Evolutionary conservation across 2,329 filamentous ascomycete genomes (phyloP).

Genomic region (Arthrobotrys entomopaga): DNA sequence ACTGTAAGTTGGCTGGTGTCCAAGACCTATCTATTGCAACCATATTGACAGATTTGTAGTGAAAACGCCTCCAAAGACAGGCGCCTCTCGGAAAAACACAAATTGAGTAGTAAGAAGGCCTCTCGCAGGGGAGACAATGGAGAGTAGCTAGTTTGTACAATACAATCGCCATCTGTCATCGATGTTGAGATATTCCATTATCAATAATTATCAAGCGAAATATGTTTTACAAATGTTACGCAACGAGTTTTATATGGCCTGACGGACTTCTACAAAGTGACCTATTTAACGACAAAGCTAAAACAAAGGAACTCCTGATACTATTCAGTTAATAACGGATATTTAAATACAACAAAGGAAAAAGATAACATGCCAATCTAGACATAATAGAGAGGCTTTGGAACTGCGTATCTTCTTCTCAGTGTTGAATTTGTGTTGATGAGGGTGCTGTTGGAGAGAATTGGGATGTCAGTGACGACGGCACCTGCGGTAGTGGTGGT

Average conservation of each 20-base stretch:
- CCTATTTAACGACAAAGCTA: too few relatives aligned
- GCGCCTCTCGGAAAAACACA: slow-evolving; percentile 22
- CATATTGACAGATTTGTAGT: neutral
- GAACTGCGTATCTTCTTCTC: slow-evolving; percentile 35
- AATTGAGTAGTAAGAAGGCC: slow-evolving; percentile 27
- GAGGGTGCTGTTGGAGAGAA: slow-evolving; percentile 18
- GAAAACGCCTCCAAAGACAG: slow-evolving; percentile 7
- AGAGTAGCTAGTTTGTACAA: too few relatives aligned
- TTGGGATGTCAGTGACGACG: slow-evolving; percentile 12
- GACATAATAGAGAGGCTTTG: slow-evolving; percentile 19
- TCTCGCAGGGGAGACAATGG: slow-evolving; percentile 10
- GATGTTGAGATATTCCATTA: too few relatives aligned
- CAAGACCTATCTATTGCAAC: too few relatives aligned
- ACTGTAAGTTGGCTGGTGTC: slow-evolving; percentile 21
- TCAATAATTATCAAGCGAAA: too few relatives aligned
- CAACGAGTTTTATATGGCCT: too few relatives aligned
- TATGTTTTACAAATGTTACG: too few relatives aligned
- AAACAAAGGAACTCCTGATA: slow-evolving; percentile 1
- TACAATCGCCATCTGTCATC: too few relatives aligned
- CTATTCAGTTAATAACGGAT: neutral
- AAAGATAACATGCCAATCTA: neutral
- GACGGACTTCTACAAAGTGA: too few relatives aligned
- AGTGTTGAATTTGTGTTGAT: slow-evolving; percentile 26
- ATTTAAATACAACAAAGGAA: too few relatives aligned
- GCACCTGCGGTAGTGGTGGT: neutral